Percentiles rank a stretch among this genome's conserved stretches.
These are phyloP conservation scores for Talaromyces rugulosus DNA, from an alignment of 2,329 filamentous ascomycete species.

Conservation along the genomic window DNA sequence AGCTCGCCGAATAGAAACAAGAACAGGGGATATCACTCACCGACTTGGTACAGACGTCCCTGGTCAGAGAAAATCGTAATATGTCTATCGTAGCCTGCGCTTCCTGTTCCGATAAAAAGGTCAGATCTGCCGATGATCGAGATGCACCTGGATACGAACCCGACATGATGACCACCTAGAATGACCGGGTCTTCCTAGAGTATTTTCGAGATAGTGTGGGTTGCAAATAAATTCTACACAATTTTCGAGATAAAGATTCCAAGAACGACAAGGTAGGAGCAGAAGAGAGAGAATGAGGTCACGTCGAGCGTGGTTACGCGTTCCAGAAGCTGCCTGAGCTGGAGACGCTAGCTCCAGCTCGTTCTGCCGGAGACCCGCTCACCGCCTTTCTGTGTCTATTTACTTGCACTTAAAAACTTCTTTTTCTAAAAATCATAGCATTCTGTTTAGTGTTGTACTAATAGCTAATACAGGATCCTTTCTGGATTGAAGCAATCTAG, in stretches of 20 bases:
- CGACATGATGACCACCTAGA: conserved; percentile 35
- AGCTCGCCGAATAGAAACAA: background rate
- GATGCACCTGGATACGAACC: conserved; percentile 29
- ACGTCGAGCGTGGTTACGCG: conserved; percentile 4
- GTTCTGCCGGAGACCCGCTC: conserved; percentile 7
- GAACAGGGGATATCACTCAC: conserved; percentile 55
- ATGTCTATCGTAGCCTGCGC: conserved; percentile 93
- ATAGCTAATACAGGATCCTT: too few species aligned
- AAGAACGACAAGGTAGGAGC: background rate
- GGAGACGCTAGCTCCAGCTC: conserved; percentile 6
- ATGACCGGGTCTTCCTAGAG: background rate
- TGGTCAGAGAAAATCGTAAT: conserved; percentile 99
- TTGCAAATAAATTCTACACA: background rate
- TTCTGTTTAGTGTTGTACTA: too few species aligned
- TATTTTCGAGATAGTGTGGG: background rate
- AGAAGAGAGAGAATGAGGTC: background rate
- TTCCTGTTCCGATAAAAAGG: conserved; percentile 49
- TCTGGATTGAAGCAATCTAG: too few species aligned
- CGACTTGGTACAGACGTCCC: conserved; percentile 98
- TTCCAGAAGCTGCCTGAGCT: conserved; percentile 12
- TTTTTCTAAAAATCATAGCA: too few species aligned
- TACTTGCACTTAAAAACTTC: background rate
- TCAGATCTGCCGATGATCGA: conserved; percentile 19
- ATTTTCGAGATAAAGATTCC: background rate
- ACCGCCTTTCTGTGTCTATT: conserved; percentile 1